Evolutionary conservation across 1,284 basidiomycete species (phyloP), one percentile per base, ranked within the genome.

Genomic region (Trichosporon faecale): DNA sequence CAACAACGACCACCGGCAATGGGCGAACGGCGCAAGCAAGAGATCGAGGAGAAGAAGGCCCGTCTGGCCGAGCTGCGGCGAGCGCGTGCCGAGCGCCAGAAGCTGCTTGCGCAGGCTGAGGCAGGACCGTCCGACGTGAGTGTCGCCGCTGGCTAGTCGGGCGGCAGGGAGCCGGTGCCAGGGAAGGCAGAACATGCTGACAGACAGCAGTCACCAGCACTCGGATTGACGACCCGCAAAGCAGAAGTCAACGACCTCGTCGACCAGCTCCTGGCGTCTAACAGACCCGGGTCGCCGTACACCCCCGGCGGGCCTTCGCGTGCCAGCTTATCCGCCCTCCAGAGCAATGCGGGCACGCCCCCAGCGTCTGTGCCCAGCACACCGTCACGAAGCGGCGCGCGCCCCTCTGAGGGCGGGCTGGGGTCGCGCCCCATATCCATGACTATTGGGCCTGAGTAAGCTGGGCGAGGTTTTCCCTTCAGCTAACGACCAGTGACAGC

Each of bases 31-130:
- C 86, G 90, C 49, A 84, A 89, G 77, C 88, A 90, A 77, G 95
- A 98, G 84, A 93, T 98, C 73, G 94, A 95, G 83, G 92, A 91
- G 52, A 99, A 98, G 84, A 87, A 91, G 71, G 89, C 90, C 7
- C 95, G 94, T 82, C 89, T 98, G 55, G 93, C 89, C 64, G 93
- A 95, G 73, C 74, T 85, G 44, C 73, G 82, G 40, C 70, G 81
- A 61, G 81, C 82, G 14, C 76, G 82, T 65, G 83, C 82, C 49
- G 82, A 84, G 67, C 72, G 82, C 31, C 72, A 75, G 68, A 76
- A 77, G 61, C 75, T 76, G 14, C 72, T 80, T 16, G 76, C 77
- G n/a, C 72, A 76, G 65, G 73, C 73, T 2, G 57, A 61, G 31
- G 18, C 57, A 0, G 57, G 57, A 16, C 29, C 57, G 29, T 33